These are phyloP conservation scores for Calocera cornea DNA, from an alignment of 768 basidiomycete genomes.

Conservation along the genomic window DNA sequence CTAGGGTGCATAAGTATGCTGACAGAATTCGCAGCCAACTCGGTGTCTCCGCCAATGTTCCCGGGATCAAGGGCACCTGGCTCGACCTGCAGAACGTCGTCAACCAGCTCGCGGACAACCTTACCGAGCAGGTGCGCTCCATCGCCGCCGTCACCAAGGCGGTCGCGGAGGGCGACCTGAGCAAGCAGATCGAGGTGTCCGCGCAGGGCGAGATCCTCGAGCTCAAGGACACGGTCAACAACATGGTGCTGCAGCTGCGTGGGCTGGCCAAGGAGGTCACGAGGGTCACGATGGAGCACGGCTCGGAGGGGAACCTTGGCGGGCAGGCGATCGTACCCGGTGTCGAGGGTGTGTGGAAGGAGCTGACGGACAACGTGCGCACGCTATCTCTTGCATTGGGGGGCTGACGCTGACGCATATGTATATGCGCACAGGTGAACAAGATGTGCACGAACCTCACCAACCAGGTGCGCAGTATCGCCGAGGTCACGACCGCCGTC, in stretches of 20 bases:
- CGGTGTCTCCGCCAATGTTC: background rate
- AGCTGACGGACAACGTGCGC: slow-evolving; percentile 61
- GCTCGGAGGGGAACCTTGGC: slow-evolving; percentile 77
- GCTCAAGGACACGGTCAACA: slow-evolving; percentile 26
- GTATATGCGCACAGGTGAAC: slow-evolving; percentile 32
- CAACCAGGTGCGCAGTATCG: slow-evolving; percentile 71
- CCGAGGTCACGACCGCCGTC: slow-evolving; percentile 76
- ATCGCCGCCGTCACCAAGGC: slow-evolving; percentile 72
- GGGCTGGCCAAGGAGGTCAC: slow-evolving; percentile 76
- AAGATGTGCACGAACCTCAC: slow-evolving; percentile 71
- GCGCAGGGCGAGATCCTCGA: slow-evolving; percentile 69
- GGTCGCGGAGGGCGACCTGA: slow-evolving; percentile 60
- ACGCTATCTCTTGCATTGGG: background rate
- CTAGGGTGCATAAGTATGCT: background rate
- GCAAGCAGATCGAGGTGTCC: slow-evolving; percentile 65
- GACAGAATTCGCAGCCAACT: background rate
- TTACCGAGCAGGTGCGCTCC: slow-evolving; percentile 77
- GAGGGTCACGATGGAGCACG: slow-evolving; percentile 71
- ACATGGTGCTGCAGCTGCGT: slow-evolving; percentile 30
- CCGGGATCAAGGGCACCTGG: background rate
- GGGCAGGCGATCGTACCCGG: slow-evolving; percentile 79
- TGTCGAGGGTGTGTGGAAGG: slow-evolving; percentile 80
- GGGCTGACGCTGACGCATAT: background rate
- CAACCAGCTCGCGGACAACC: slow-evolving; percentile 61
- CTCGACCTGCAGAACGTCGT: background rate